Base-by-base conservation (phyloP, 2,329 filamentous ascomycete species). In the Stemphylium beticola region DNA sequence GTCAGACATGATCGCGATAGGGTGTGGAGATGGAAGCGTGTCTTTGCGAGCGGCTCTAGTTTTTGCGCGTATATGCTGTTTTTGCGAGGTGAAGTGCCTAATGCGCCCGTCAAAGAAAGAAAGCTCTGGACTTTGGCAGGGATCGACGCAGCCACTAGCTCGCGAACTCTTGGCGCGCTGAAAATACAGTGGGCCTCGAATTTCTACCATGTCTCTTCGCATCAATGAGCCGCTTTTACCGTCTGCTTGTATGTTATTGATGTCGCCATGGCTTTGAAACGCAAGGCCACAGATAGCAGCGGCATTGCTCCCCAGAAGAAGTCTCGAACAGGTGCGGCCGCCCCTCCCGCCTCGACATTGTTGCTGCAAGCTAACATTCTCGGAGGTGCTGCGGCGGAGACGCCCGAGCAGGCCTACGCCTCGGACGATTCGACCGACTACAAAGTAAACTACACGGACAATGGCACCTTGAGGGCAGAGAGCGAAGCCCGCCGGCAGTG, bases 401-500 rank as follows among this genome's bases (percentile, higher is more conserved):
- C 49, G 11, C 32, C 39, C 10, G 61, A 68, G 26, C 22, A 51
- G 6, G 64, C 53, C 33, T 60, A 59, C 48, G 49, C 49, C 18
- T 67, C 65, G 18, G 66, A 71, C 41, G 56, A 64, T 26, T 65
- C 68, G 36, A 58, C 54, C 4, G 67, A 73, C 53, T 60, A 62
- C 48, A 56, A 61, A 7, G 52, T 64, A 17, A 66, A 63, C 26
- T 71, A 66, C 57, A 74, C 67, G 22, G 65, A 71, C 22, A 67
- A 61, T 44, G 71, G 71, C 14, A 57, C 56, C 1, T 58, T 53
- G 29, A 61, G 71, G 48, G 71, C 71, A 24, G 60, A 65, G 5
- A 72, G 70, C 47, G 72, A 74, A 61, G 68, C 69, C 9, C 86
- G 85, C 57, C 37, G 90, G 85, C 71, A 81, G 54, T 96, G 96